Evolutionary conservation across 1,284 basidiomycete genomes (phyloP), one percentile per base, ranked within the genome.

Genomic region (Fistulinella staudtii): DNA sequence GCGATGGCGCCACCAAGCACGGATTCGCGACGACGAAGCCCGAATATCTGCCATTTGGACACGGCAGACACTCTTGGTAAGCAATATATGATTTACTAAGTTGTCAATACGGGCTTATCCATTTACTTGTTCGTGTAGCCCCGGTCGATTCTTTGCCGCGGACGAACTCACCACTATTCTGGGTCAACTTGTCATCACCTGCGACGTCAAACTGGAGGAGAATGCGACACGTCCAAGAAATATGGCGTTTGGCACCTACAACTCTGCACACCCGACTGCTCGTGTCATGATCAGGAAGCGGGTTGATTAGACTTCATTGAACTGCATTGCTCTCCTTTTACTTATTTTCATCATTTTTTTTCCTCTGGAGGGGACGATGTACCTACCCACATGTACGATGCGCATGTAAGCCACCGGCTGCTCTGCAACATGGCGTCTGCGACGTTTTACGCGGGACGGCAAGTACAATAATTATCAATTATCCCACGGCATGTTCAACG

Each of bases 141-240:
- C 65, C 0, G 65, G 64, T 4, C 54, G 65, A 4, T 66, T 65
- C 40, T 59, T 67, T 30, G 65, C 63, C 0, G 51, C 55, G 0
- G 53, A 17, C 36, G 36, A 51, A 31, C 37, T 65, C 4, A 62
- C 57, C 21, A 42, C 51, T 0, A 55, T 66, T 52, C 30, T 66
- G 15, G 65, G 65, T 1, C 50, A 64, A 38, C 10, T 64, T 11
- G 46, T 65, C 5, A 7, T 52, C 2, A 42, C 53, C 4, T 66
- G 66, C 30, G 64, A 66, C 39, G 10, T 66, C 23, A 64, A 59
- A 36, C 40, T 62, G 25, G 56, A 52, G 47, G 45, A 41, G 5
- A 43, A 51, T 7, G 48, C 21, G 8, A 22, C 21, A 13, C 34
- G 34, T 6, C 34, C 34, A n/a, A 11, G 14, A 9, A 23, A 35